Evolutionary conservation across 495 filamentous ascomycete genomes (phyloP).

Genomic region (Xylaria acuta): DNA sequence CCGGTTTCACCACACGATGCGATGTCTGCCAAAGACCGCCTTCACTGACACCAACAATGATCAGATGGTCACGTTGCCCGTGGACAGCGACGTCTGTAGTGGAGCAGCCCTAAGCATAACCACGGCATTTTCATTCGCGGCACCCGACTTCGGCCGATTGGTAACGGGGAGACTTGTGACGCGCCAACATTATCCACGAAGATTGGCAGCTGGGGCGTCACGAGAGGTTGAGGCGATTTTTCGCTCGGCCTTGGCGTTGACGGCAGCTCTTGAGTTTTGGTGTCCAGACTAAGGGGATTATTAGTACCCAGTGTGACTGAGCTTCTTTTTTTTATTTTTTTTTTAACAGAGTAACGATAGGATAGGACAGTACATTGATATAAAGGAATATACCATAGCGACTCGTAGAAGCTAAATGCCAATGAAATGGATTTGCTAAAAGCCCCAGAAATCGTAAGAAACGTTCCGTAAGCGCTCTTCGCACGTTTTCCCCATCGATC

Average conservation of each 20-base stretch:
- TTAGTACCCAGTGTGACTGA: no score
- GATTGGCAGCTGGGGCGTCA: not conserved
- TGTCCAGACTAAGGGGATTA: not conserved
- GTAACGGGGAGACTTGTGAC: slow-evolving; percentile 6
- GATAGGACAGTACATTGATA: not conserved
- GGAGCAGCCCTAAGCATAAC: not conserved
- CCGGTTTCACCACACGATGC: slow-evolving; percentile 1
- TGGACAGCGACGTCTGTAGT: not conserved
- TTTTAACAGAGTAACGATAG: not conserved
- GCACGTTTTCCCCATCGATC: slow-evolving; percentile 1
- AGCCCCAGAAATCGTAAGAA: not conserved
- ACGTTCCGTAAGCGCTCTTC: not conserved
- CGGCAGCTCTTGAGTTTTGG: not conserved
- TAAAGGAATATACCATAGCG: not conserved
- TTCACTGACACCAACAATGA: not conserved
- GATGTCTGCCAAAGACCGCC: not conserved
- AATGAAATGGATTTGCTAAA: not conserved
- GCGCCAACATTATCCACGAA: slow-evolving; percentile 10
- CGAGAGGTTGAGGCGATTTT: not conserved
- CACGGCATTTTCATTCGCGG: not conserved
- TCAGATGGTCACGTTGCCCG: slow-evolving; percentile 1
- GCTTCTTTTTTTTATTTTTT: no score
- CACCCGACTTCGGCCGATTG: slow-evolving; percentile 15
- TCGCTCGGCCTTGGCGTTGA: not conserved
- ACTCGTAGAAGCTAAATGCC: not conserved